Conservation (phyloP, 2,329 filamentous ascomycete genomes). For the Fusarium subtropicale region DNA sequence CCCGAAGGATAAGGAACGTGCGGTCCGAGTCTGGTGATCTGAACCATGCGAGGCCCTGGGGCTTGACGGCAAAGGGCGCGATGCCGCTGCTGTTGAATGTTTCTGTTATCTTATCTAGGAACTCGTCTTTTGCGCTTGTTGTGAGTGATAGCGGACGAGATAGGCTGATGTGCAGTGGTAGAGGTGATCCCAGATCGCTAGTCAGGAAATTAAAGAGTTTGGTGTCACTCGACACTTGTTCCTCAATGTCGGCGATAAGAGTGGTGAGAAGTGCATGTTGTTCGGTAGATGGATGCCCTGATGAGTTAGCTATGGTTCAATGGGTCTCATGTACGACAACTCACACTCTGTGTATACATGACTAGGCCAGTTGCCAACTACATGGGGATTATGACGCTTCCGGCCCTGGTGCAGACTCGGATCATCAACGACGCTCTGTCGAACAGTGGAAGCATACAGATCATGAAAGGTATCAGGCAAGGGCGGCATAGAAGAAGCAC, state of each 20-base stretch:
- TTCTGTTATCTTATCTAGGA: conserved; percentile 67
- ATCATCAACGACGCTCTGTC: conserved; percentile 82
- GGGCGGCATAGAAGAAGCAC: conserved; percentile 69
- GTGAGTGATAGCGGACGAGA: conserved; percentile 82
- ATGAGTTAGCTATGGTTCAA: conserved; percentile 2
- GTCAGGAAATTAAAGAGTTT: conserved; percentile 75
- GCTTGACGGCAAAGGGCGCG: conserved; percentile 54
- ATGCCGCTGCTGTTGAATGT: conserved; percentile 51
- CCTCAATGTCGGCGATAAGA: conserved; percentile 56
- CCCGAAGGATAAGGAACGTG: conserved; percentile 84
- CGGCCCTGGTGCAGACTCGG: conserved; percentile 87
- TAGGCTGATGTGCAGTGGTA: conserved; percentile 90
- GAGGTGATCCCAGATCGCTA: conserved; percentile 80
- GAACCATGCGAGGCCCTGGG: conserved; percentile 60
- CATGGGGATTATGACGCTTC: conserved; percentile 83
- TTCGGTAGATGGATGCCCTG: conserved; percentile 65
- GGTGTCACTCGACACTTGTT: conserved; percentile 48
- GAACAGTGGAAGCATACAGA: conserved; percentile 85
- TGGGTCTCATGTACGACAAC: conserved; percentile 49
- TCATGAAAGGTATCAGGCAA: conserved; percentile 86
- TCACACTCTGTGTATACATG: conserved; percentile 95
- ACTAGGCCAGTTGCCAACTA: conserved; percentile 90
- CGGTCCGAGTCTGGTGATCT: conserved; percentile 70
- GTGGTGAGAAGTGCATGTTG: conserved; percentile 61
- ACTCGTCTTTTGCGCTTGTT: conserved; percentile 77